These are phyloP conservation scores for Penicillium sp. DNA, from an alignment of 2,329 filamentous ascomycete species.

Conservation along the genomic window DNA sequence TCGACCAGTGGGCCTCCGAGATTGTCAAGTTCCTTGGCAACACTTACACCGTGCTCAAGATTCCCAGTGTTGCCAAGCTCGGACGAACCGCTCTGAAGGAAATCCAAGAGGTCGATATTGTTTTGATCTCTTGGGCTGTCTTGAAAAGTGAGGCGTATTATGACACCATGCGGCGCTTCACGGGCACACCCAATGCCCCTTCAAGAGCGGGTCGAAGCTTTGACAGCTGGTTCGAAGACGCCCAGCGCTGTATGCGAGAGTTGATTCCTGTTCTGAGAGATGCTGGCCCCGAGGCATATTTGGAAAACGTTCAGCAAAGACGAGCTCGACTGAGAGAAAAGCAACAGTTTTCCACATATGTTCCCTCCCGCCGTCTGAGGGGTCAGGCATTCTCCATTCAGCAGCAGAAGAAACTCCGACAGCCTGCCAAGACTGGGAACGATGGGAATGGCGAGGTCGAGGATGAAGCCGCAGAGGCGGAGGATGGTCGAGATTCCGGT, in stretches of 20 bases:
- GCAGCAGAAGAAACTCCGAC: slow-evolving; percentile 5
- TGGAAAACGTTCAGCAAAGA: slow-evolving; percentile 28
- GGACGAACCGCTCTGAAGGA: slow-evolving; percentile 43
- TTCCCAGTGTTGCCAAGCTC: slow-evolving; percentile 44
- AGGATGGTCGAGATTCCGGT: no score
- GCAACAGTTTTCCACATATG: slow-evolving; percentile 40
- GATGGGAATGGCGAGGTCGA: neutral
- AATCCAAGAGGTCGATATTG: slow-evolving; percentile 52
- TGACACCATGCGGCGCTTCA: slow-evolving; percentile 49
- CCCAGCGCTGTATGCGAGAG: slow-evolving; percentile 41
- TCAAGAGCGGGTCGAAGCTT: slow-evolving; percentile 49
- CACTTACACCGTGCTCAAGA: slow-evolving; percentile 46
- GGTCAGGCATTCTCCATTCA: no score
- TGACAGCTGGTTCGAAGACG: slow-evolving; percentile 53
- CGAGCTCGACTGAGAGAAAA: slow-evolving; percentile 35
- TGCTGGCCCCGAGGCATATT: slow-evolving; percentile 32
- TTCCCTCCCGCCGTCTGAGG: slow-evolving; percentile 33
- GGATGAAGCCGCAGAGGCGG: no score
- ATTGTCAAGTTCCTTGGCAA: slow-evolving; percentile 50
- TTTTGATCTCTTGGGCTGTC: slow-evolving; percentile 55
- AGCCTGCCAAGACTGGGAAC: slow-evolving; percentile 24
- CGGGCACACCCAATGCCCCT: slow-evolving; percentile 47
- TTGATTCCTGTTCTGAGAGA: slow-evolving; percentile 41
- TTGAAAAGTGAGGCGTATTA: slow-evolving; percentile 51
- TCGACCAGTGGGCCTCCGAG: slow-evolving; percentile 59